These are phyloP conservation scores for Zasmidium citrigriseum DNA, from an alignment of 2,329 filamentous ascomycete genomes.

Conservation along the genomic window DNA sequence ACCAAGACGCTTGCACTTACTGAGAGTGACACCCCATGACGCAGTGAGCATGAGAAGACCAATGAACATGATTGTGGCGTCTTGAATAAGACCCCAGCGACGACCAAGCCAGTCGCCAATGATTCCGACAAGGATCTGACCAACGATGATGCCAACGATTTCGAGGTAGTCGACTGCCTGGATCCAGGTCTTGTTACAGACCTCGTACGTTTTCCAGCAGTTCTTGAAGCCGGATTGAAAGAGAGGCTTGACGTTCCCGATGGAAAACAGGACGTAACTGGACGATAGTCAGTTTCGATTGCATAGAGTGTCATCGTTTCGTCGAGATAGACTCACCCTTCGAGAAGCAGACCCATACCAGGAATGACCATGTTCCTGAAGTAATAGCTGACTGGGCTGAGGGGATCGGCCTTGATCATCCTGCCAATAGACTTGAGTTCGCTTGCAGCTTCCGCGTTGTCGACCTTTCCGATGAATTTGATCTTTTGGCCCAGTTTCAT, in stretches of 20 bases:
- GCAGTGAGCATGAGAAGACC: conserved; percentile 90
- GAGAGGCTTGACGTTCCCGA: conserved; percentile 85
- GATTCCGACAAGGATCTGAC: conserved; percentile 84
- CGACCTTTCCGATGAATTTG: conserved; percentile 73
- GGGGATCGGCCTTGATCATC: conserved; percentile 85
- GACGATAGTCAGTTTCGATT: conserved; percentile 1
- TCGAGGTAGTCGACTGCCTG: conserved; percentile 87
- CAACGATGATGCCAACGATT: conserved; percentile 91
- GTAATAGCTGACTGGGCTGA: conserved; percentile 83
- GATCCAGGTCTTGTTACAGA: conserved; percentile 79
- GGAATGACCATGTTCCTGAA: conserved; percentile 89
- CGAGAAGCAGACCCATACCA: conserved; percentile 85
- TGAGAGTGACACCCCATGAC: conserved; percentile 78
- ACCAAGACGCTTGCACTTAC: conserved; percentile 12
- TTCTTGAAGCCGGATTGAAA: conserved; percentile 72
- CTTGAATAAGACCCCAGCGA: conserved; percentile 93
- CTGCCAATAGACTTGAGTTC: conserved; percentile 69
- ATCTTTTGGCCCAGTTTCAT: conserved; percentile 69
- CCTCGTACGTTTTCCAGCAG: conserved; percentile 67
- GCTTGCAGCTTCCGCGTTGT: conserved; percentile 66
- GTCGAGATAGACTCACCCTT: conserved; percentile 59
- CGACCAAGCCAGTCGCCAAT: conserved; percentile 81
- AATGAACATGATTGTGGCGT: conserved; percentile 90
- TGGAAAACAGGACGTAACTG: conserved; percentile 93
- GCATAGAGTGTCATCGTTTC: neutral